These are phyloP conservation scores for Circinella minor DNA, from an alignment of 371 early-diverging fungal genomes.

Conservation along the genomic window DNA sequence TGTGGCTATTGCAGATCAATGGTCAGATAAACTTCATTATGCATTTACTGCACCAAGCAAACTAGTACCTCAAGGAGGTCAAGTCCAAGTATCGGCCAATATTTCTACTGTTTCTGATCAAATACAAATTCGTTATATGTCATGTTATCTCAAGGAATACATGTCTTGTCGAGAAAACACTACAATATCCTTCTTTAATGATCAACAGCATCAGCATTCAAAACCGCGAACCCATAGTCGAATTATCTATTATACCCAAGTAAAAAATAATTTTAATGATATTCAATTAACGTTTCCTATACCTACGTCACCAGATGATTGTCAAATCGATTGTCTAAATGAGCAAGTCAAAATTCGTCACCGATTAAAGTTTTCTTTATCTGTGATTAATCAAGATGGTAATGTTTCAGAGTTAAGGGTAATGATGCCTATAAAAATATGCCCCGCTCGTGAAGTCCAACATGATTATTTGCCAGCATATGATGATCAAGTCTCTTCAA, in stretches of 20 bases:
- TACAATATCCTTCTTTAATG: no score
- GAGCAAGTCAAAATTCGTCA: constrained; percentile 39
- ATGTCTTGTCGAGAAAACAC: constrained; percentile 24
- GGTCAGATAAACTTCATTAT: constrained; percentile 43
- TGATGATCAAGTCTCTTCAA: constrained; percentile 27
- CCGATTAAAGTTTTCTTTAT: constrained; percentile 40
- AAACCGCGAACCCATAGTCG: constrained; percentile 7
- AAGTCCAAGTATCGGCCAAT: constrained; percentile 36
- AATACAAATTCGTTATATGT: constrained; percentile 32
- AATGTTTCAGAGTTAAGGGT: constrained; percentile 42
- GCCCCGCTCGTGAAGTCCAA: neutral
- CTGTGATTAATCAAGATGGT: constrained; percentile 33
- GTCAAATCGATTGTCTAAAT: constrained; percentile 35
- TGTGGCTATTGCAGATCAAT: constrained; percentile 34
- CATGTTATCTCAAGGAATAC: constrained; percentile 47
- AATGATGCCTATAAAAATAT: constrained; percentile 30
- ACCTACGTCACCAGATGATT: constrained; percentile 18
- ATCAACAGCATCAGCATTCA: constrained; percentile 10
- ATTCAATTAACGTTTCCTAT: constrained; percentile 19
- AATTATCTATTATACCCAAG: constrained; percentile 1
- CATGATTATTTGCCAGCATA: constrained; percentile 33
- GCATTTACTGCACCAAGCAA: constrained; percentile 42
- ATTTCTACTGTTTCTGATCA: constrained; percentile 29
- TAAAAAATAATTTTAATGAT: neutral
- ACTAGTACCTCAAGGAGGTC: constrained; percentile 35